A percentile compares a stretch with the other conserved stretches of the same genome.
These are phyloP conservation scores for Talaromyces albobiverticillius DNA, from an alignment of 2,329 filamentous ascomycete species.

Conservation along the genomic window DNA sequence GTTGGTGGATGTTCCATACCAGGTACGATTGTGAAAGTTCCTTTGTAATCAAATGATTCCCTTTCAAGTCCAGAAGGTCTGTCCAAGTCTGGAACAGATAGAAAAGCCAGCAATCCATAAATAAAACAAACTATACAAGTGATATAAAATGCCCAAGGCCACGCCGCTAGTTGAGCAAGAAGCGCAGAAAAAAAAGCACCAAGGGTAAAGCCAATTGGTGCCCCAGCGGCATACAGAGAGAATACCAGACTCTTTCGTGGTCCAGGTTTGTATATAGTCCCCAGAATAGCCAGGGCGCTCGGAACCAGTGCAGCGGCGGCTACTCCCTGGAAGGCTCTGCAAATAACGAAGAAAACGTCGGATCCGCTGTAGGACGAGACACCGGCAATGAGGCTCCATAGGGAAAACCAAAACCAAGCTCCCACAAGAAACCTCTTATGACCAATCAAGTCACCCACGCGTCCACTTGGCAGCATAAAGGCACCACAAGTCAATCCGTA, in stretches of 20 bases:
- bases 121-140: background rate
- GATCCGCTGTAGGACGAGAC: conserved; percentile 67
- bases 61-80: background rate
- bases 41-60: background rate
- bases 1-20: background rate
- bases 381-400: conserved; percentile 68
- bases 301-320: conserved; percentile 71
- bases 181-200: background rate
- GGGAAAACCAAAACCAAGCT: conserved; percentile 53
- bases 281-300: conserved; percentile 64
- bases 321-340: conserved; percentile 70
- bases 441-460: background rate
- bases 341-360: conserved; percentile 58
- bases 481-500: background rate
- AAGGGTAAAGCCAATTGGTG: background rate
- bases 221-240: background rate
- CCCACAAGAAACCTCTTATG: conserved; percentile 15
- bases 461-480: background rate
- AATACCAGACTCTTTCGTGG: conserved; percentile 64
- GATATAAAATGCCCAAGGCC: conserved; percentile 1
- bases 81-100: background rate
- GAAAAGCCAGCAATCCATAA: background rate
- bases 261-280: conserved; percentile 63
- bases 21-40: background rate
- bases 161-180: background rate